Conservation (phyloP, 148 eudicot genomes). For the Camellia lanceoleosa region DNA sequence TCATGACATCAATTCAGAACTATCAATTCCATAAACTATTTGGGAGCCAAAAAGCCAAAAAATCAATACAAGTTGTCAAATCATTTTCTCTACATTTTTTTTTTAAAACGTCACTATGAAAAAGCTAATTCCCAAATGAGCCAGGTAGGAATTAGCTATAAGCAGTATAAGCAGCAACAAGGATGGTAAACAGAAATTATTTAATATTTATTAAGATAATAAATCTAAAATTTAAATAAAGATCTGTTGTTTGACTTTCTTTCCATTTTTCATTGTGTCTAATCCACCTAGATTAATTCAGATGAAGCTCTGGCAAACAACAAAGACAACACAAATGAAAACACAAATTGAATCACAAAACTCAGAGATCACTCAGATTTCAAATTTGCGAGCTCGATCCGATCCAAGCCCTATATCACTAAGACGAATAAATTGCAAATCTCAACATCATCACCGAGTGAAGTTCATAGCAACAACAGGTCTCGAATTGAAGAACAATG, state of each 20-base stretch:
- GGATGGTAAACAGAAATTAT: neutral
- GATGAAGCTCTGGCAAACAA: neutral
- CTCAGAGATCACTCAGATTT: slow-evolving; percentile 1
- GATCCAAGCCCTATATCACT: slow-evolving; percentile 18
- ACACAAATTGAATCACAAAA: neutral
- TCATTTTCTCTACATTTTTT: too few relatives aligned
- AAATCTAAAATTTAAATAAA: neutral
- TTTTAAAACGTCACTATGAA: too few relatives aligned
- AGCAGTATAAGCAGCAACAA: neutral
- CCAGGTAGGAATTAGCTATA: neutral
- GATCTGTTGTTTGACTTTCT: neutral
- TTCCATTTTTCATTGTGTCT: neutral
- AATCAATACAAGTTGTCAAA: too few relatives aligned
- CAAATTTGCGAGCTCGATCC: slow-evolving; percentile 7
- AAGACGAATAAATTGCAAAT: neutral
- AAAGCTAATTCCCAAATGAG: too few relatives aligned
- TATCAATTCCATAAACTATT: neutral
- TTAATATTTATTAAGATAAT: neutral
- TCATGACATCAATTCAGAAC: neutral
- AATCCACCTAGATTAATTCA: neutral
- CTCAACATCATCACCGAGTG: neutral
- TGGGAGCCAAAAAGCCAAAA: too few relatives aligned
- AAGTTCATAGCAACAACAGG: neutral
- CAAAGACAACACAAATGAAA: neutral
- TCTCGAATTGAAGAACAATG: neutral